A percentile compares a stretch with the other conserved stretches of the same genome.
phyloP scores from a whole-genome alignment of 257 asterid genomes.

The Solanum okadae region DNA sequence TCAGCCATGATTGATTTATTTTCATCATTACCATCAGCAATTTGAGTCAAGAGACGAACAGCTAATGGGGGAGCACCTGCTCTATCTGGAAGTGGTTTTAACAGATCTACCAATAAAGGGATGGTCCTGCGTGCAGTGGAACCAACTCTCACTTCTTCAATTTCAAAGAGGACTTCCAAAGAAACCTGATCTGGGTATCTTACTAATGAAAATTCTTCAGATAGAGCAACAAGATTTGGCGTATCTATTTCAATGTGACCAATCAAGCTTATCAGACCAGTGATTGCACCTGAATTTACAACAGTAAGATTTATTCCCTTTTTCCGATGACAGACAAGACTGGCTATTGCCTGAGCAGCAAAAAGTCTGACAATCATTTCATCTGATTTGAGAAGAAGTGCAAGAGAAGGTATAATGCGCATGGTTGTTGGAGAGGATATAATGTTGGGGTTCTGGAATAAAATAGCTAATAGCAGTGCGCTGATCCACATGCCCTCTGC shows the following conservation, averaged over 20 bases:
- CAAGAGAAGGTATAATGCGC: conserved; percentile 44
- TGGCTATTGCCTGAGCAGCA: conserved; percentile 83
- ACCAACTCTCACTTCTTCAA: conserved; percentile 67
- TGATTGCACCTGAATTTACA: conserved; percentile 66
- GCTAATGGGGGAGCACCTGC: conserved; percentile 76
- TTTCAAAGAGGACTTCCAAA: conserved; percentile 50
- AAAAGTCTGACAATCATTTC: conserved; percentile 58
- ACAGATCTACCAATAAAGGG: conserved; percentile 73
- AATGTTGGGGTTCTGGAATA: conserved; percentile 56
- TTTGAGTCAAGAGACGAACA: conserved; percentile 56
- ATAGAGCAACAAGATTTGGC: conserved; percentile 52
- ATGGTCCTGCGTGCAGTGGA: conserved; percentile 50
- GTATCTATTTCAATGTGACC: conserved; percentile 60
- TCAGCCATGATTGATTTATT: conserved; percentile 77
- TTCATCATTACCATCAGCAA: conserved; percentile 68
- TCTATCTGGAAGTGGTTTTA: conserved; percentile 76
- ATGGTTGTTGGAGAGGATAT: conserved; percentile 45
- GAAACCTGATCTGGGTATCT: conserved; percentile 65
- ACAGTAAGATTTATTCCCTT: conserved; percentile 57
- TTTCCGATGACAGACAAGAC: conserved; percentile 61
- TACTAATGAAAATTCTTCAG: conserved; percentile 62
- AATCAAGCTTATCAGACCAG: conserved; percentile 47
- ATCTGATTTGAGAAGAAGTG: conserved; percentile 49
- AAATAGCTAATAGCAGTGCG: conserved; percentile 67
- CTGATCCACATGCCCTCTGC: conserved; percentile 72